A percentile compares a stretch with the other conserved stretches of the same genome.
Conservation (phyloP, 805 yeast species). For the Torulaspora delbrueckii region DNA sequence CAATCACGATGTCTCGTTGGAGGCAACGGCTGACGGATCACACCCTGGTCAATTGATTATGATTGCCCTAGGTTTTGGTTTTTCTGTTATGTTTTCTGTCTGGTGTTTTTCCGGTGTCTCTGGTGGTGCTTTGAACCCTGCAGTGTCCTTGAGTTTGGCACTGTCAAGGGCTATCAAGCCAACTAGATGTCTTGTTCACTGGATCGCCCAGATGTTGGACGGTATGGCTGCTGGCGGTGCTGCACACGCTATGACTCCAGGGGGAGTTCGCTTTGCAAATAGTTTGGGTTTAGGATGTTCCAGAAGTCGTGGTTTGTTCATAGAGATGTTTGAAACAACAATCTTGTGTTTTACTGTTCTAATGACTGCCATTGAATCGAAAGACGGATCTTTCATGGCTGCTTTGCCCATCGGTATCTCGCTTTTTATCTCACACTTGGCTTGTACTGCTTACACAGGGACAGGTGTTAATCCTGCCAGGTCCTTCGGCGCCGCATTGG, state of each 20-base stretch:
- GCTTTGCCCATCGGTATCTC: conserved; percentile 82
- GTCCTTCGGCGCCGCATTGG: conserved; percentile 78
- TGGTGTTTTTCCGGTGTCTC: conserved; percentile 54
- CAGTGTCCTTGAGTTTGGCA: conserved; percentile 71
- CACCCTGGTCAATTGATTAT: conserved; percentile 65
- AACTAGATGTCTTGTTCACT: conserved; percentile 60
- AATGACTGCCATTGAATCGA: conserved; percentile 80
- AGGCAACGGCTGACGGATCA: conserved; percentile 38
- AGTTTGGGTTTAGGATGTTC: conserved; percentile 68
- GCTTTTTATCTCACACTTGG: conserved; percentile 74
- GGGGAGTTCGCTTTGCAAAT: conserved; percentile 65
- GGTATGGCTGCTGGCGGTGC: conserved; percentile 94
- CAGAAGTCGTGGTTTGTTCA: conserved; percentile 66
- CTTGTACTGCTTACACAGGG: conserved; percentile 79
- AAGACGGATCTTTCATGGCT: conserved; percentile 68
- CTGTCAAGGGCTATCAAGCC: conserved; percentile 71
- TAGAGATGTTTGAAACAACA: conserved; percentile 77
- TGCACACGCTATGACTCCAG: conserved; percentile 81
- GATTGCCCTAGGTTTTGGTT: conserved; percentile 85
- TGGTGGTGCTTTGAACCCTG: conserved; percentile 89
- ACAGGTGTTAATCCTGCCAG: conserved; percentile 93
- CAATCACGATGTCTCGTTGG: conserved; percentile 46
- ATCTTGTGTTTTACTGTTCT: conserved; percentile 70
- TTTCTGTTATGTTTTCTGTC: conserved; percentile 55
- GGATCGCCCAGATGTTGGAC: conserved; percentile 66